Base-by-base conservation (phyloP, 2,329 filamentous ascomycete species). In the Colletotrichum chlorophyti region DNA sequence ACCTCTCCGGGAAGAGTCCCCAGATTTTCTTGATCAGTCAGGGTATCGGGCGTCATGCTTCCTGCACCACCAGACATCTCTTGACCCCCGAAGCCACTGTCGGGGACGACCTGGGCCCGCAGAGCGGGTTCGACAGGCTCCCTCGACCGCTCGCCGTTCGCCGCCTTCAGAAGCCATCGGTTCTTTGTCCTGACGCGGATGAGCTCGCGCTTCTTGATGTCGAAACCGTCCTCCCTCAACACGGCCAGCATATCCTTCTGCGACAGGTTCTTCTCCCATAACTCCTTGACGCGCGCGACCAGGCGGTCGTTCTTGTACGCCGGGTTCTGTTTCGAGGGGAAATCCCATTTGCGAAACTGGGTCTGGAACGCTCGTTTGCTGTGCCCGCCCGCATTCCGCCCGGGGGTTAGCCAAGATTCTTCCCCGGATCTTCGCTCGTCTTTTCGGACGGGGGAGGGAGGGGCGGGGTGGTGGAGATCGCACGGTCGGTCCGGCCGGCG, bases 281-380 rank as follows among this genome's bases (percentile, higher is more conserved):
- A 79, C 73, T 93, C 84, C 68, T 86, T 87, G 60, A 94, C 82
- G 26, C 91, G 85, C 15, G 81, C 82, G 35, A 91, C 84, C 7
- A 94, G 82, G 21, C 77, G 78, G 12, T 80, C 77, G 69, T 92
- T 89, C 67, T 89, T 90, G 68, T 92, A 85, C 2, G 87, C 86
- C 1, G 87, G 86, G 59, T 88, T 86, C 65, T 90, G 86, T 70
- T 91, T 91, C 57, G 82, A 84, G 12, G 91, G 90, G 65, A 95
- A 94, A 7, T 85, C 83, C 91, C 91, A 95, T 70, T 85, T 81
- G 68, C 87, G 89, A 73, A 93, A 91, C 65, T 92, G 89, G 4
- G 82, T 86, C 71, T 92, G 90, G 61, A 89, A 91, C 38, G 88
- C 87, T 60, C 90, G 87, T 77, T 91, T 91, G 71, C 90, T 91